These are phyloP conservation scores for Daldinia grandis DNA, from an alignment of 495 filamentous ascomycete genomes.

Conservation along the genomic window DNA sequence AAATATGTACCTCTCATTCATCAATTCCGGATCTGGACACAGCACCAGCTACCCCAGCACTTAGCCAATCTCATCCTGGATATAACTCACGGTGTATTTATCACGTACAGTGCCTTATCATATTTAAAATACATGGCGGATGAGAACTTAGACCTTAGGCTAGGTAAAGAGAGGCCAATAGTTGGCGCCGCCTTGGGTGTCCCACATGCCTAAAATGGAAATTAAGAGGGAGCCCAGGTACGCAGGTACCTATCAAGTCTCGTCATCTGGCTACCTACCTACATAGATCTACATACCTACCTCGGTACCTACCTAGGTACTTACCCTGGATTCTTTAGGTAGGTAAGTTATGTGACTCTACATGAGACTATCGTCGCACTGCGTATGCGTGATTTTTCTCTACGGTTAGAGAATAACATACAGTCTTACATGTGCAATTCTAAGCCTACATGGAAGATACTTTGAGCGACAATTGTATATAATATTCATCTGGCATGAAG, in stretches of 20 bases:
- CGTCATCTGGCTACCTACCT: too few species aligned
- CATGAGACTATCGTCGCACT: too few species aligned
- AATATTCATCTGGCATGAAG: background rate
- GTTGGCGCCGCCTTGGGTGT: background rate
- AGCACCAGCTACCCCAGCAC: background rate
- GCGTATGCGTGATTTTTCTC: too few species aligned
- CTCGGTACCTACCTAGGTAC: too few species aligned
- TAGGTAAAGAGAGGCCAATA: conserved; percentile 18
- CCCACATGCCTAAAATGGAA: conserved; percentile 33
- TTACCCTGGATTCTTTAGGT: too few species aligned
- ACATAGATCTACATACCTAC: background rate
- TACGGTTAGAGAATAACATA: too few species aligned
- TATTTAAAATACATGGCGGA: background rate
- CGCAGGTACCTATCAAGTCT: background rate
- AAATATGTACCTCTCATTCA: background rate
- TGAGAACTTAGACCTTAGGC: background rate
- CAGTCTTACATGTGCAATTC: too few species aligned
- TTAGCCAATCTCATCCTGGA: background rate
- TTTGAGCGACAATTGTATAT: too few species aligned
- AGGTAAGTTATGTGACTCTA: background rate
- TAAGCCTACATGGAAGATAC: too few species aligned
- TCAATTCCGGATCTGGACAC: background rate
- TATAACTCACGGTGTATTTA: background rate
- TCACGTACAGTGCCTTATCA: background rate
- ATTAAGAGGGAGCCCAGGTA: conserved; percentile 9